Conservation (phyloP, 2,329 filamentous ascomycete genomes). For the Microdochium trichocladiopsis region DNA sequence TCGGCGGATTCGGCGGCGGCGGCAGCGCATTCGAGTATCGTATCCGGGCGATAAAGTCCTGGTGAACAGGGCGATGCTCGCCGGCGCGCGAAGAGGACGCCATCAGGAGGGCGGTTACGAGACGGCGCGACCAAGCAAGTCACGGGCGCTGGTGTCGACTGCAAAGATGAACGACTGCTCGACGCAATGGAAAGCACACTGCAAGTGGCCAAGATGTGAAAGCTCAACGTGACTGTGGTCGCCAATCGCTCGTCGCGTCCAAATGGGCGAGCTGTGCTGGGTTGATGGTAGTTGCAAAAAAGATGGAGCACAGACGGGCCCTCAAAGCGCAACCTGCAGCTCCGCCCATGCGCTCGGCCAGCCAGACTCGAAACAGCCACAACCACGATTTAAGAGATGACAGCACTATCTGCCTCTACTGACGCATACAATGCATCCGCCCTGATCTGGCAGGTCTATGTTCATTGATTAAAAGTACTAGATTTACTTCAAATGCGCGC, state of each 20-base stretch:
- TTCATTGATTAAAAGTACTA: background rate
- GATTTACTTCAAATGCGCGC: background rate
- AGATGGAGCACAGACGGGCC: background rate
- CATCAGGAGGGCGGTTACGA: constrained; percentile 17
- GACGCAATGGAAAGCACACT: background rate
- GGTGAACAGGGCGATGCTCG: constrained; percentile 61
- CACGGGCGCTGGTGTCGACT: background rate
- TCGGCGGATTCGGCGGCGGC: constrained; percentile 88
- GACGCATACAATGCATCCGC: no score
- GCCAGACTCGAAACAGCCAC: no score
- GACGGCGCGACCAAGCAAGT: background rate
- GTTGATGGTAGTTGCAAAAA: background rate
- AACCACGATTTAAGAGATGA: no score
- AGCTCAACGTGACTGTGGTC: background rate
- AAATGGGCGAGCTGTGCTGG: background rate
- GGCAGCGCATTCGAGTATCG: constrained; percentile 94
- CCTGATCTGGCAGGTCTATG: background rate
- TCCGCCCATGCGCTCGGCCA: background rate
- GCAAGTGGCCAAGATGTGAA: background rate
- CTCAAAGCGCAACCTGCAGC: background rate
- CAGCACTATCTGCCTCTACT: no score
- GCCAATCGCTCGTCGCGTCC: background rate
- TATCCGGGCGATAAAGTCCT: constrained; percentile 95
- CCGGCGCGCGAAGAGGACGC: constrained; percentile 36
- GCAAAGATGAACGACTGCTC: background rate